Evolutionary conservation across 176 grass and related monocot genomes (phyloP).

Genomic region (Oryza coarctata): DNA sequence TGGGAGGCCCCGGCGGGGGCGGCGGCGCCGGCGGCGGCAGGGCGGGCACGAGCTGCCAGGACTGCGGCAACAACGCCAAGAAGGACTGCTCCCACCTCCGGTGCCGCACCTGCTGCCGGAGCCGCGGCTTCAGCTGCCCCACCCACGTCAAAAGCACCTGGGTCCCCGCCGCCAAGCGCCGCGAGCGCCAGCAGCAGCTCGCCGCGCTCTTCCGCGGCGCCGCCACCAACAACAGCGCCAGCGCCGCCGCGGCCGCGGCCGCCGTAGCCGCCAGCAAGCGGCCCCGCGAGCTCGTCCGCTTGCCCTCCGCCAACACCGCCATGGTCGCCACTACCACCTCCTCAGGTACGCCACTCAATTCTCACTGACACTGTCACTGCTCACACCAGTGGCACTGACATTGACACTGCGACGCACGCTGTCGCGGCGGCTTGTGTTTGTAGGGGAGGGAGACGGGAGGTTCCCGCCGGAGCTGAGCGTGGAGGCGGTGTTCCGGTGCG

Average conservation of each 20-base stretch:
- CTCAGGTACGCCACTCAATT: constrained; percentile 53
- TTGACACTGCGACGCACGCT: background rate
- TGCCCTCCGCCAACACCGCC: constrained; percentile 39
- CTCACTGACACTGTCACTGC: background rate
- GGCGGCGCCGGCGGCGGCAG: constrained; percentile 39
- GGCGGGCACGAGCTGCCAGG: constrained; percentile 85
- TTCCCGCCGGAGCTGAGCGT: constrained; percentile 91
- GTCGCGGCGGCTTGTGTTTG: background rate
- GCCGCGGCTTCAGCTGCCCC: constrained; percentile 78
- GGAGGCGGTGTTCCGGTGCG: constrained; percentile 87
- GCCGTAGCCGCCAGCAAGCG: constrained; percentile 23
- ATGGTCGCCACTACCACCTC: constrained; percentile 61
- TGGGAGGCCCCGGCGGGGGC: constrained; percentile 25
- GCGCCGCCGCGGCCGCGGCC: background rate
- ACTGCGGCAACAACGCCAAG: constrained; percentile 97
- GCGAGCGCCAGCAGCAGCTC: constrained; percentile 86
- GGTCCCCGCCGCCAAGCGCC: constrained; percentile 86
- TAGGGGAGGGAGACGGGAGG: constrained; percentile 61
- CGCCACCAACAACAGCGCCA: constrained; percentile 37
- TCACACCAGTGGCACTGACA: background rate
- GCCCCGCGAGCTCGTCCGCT: constrained; percentile 50
- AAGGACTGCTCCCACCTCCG: constrained; percentile 86
- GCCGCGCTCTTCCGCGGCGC: constrained; percentile 61
- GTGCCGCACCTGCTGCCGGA: constrained; percentile 93
- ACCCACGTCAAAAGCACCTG: constrained; percentile 95